phyloP scores from a whole-genome alignment of 1,284 basidiomycete genomes.

The Tilletia walkeri region DNA sequence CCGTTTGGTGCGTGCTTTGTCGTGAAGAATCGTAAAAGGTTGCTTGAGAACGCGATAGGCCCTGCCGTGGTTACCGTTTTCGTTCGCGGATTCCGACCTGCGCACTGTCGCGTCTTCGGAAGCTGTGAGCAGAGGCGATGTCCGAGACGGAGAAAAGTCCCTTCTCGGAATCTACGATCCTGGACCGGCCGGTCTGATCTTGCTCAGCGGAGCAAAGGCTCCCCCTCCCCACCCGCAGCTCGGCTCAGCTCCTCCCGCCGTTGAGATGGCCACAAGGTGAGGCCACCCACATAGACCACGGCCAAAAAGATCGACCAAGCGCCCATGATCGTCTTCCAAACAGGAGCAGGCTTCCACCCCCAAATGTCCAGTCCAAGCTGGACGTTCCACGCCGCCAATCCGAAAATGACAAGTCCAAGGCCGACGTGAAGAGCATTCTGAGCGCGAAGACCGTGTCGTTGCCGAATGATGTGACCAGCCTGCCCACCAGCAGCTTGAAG shows the following conservation, averaged over 20 bases:
- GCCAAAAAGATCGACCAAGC: background rate
- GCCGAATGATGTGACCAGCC: conserved; percentile 62
- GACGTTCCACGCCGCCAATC: conserved; percentile 32
- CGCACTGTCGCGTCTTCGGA: too few relatives aligned
- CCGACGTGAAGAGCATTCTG: conserved; percentile 33
- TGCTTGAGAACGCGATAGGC: too few relatives aligned
- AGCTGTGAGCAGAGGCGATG: too few relatives aligned
- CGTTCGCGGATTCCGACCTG: too few relatives aligned
- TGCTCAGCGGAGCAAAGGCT: background rate
- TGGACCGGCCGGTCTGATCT: too few relatives aligned
- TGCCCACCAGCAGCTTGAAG: conserved; percentile 65
- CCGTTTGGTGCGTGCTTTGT: too few relatives aligned
- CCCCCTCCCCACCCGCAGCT: background rate
- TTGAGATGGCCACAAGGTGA: background rate
- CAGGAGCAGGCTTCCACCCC: conserved; percentile 29
- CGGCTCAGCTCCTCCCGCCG: background rate
- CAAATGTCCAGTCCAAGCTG: conserved; percentile 25
- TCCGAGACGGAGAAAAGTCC: too few relatives aligned
- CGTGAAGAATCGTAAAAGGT: too few relatives aligned
- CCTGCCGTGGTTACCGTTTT: too few relatives aligned
- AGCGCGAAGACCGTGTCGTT: background rate
- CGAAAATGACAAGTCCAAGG: conserved; percentile 30
- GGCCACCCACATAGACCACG: background rate
- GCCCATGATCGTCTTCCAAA: conserved; percentile 29
- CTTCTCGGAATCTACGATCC: too few relatives aligned